phyloP scores from a whole-genome alignment of 2,329 filamentous ascomycete species.

The Grosmannia huntii region DNA sequence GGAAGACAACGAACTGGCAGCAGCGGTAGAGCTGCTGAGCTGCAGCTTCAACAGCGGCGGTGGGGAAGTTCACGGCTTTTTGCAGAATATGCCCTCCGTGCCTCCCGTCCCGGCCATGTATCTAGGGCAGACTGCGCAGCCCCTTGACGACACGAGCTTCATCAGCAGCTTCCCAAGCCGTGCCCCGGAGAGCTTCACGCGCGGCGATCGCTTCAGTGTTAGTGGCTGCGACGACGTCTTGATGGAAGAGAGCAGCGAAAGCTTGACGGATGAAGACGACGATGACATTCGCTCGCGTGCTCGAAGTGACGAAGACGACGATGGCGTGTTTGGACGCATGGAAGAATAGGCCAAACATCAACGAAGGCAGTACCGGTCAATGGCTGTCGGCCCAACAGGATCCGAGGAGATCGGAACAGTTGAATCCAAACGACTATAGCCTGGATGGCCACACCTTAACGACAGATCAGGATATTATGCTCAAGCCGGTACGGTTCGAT shows the following conservation, averaged over 20 bases:
- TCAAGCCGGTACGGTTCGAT: constrained; percentile 20
- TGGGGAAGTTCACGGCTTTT: constrained; percentile 37
- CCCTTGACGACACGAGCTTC: constrained; percentile 46
- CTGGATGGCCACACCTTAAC: neutral
- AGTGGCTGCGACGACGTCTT: constrained; percentile 40
- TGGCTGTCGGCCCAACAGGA: neutral
- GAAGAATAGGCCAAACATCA: constrained; percentile 60
- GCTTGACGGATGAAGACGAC: constrained; percentile 53
- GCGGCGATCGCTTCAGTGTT: constrained; percentile 29
- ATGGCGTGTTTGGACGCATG: constrained; percentile 93
- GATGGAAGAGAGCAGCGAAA: constrained; percentile 54
- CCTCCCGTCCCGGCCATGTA: constrained; percentile 76
- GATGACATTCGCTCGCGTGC: constrained; percentile 47
- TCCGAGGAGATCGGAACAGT: neutral
- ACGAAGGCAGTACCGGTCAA: neutral
- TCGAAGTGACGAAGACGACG: constrained; percentile 78
- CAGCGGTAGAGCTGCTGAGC: constrained; percentile 78
- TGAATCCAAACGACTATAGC: constrained; percentile 2
- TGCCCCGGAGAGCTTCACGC: constrained; percentile 53
- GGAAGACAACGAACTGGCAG: constrained; percentile 78
- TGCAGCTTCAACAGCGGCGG: constrained; percentile 75
- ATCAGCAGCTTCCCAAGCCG: constrained; percentile 49
- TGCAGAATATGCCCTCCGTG: constrained; percentile 70
- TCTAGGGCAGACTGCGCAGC: constrained; percentile 39
- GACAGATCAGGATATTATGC: constrained; percentile 3